A percentile compares a stretch with the other conserved stretches of the same genome.
Evolutionary conservation across 352 stramenopile species (phyloP).

Genomic region (Pythium sukuiense): DNA sequence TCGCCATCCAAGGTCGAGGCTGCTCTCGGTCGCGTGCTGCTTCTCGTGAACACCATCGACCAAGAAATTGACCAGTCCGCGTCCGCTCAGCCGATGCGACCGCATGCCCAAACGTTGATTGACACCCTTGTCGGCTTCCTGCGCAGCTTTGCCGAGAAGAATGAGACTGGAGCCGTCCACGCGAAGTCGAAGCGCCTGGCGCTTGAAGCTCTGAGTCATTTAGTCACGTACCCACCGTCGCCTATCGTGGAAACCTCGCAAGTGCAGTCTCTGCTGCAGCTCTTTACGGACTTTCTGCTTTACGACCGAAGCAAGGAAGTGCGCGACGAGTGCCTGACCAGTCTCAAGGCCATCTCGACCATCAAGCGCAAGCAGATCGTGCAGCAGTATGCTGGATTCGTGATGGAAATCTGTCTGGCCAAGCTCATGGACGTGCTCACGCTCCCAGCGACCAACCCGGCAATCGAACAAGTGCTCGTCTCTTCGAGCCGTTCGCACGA

Average conservation of each 20-base stretch:
- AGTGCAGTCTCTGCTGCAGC: constrained; percentile 68
- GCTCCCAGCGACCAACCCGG: constrained; percentile 25
- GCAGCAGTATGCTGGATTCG: constrained; percentile 63
- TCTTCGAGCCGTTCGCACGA: constrained; percentile 58
- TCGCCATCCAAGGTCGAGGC: constrained; percentile 71
- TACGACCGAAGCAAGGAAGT: constrained; percentile 64
- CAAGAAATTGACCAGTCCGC: constrained; percentile 79
- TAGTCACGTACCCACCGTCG: constrained; percentile 79
- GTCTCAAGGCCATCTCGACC: constrained; percentile 73
- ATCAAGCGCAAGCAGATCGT: constrained; percentile 50
- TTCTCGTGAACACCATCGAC: constrained; percentile 83
- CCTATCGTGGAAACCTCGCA: constrained; percentile 63
- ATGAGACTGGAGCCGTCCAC: constrained; percentile 30
- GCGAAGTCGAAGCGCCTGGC: constrained; percentile 61
- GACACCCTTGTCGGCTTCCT: constrained; percentile 61
- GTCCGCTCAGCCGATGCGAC: constrained; percentile 69
- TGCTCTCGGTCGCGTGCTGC: constrained; percentile 55
- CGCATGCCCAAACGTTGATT: constrained; percentile 59
- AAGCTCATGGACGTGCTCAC: constrained; percentile 69
- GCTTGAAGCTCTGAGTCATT: constrained; percentile 65
- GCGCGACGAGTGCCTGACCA: constrained; percentile 62
- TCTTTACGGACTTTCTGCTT: constrained; percentile 75
- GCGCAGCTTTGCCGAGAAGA: constrained; percentile 20
- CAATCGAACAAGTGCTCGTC: constrained; percentile 39
- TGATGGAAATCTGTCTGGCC: constrained; percentile 74